Evolutionary conservation across 768 basidiomycete genomes (phyloP).

Genomic region (Kwoniella bestiolae): DNA sequence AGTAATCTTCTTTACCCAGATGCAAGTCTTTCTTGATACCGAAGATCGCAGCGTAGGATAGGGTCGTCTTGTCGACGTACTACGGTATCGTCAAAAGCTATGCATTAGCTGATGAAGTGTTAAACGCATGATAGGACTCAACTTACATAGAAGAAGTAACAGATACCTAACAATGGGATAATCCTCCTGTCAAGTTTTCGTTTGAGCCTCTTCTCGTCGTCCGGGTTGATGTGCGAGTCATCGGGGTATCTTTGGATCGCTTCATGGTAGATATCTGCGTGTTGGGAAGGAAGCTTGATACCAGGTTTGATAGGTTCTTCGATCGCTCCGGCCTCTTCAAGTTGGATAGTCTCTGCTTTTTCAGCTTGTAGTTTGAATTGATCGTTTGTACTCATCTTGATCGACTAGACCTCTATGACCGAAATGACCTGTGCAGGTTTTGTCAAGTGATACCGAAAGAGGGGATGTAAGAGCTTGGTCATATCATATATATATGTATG

Average conservation of each 20-base stretch:
- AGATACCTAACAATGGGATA: conserved; percentile 46
- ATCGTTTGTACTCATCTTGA: conserved; percentile 2
- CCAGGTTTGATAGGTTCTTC: conserved; percentile 19
- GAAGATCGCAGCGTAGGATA: conserved; percentile 55
- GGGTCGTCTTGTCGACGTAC: conserved; percentile 54
- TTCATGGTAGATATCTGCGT: conserved; percentile 41
- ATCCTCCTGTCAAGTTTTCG: conserved; percentile 49
- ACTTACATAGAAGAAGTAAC: conserved; percentile 51
- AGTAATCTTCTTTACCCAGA: conserved; percentile 57
- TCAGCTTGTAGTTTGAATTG: conserved; percentile 2
- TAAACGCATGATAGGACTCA: not conserved
- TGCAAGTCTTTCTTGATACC: conserved; percentile 56
- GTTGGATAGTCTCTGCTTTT: conserved; percentile 14
- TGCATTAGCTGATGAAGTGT: no score
- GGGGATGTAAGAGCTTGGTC: no score
- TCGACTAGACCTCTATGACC: not conserved
- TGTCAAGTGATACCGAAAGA: no score
- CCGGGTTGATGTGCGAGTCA: conserved; percentile 43
- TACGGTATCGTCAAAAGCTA: not conserved
- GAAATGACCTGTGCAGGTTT: no score
- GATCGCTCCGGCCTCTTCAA: conserved; percentile 14
- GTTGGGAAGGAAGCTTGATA: conserved; percentile 17
- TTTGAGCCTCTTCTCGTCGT: conserved; percentile 45
- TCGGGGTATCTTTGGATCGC: conserved; percentile 48
- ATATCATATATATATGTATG: not conserved